Evolutionary conservation across 106 monocot genomes (phyloP).

Genomic region (Gastrodia elata): DNA sequence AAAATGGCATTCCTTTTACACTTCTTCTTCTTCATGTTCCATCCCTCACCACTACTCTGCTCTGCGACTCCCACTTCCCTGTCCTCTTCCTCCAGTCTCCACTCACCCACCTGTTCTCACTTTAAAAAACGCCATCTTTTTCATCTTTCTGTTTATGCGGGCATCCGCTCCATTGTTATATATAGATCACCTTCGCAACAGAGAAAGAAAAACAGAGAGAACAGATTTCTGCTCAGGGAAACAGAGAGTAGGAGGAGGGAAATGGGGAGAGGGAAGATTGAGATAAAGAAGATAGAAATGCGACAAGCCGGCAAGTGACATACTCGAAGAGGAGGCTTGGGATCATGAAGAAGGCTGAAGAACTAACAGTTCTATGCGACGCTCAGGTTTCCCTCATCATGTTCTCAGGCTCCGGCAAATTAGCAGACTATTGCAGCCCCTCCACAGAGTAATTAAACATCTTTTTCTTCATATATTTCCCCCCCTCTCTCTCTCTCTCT

Average conservation of each 20-base stretch:
- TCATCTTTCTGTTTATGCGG: not conserved
- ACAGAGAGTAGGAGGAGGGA: constrained; percentile 5
- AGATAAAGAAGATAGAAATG: constrained; percentile 94
- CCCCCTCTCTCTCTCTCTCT: not conserved
- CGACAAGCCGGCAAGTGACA: constrained; percentile 87
- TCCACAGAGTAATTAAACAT: constrained; percentile 49
- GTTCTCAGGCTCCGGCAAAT: constrained; percentile 75
- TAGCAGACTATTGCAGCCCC: constrained; percentile 77
- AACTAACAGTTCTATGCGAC: constrained; percentile 87
- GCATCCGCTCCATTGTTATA: not conserved
- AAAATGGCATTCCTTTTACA: constrained; percentile 3
- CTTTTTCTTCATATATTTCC: too few species aligned
- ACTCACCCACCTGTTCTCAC: not conserved
- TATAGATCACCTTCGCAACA: not conserved
- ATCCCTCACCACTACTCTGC: not conserved
- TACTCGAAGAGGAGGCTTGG: constrained; percentile 83
- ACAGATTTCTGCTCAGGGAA: not conserved
- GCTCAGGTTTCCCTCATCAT: constrained; percentile 73
- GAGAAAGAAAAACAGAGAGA: not conserved
- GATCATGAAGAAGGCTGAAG: constrained; percentile 83
- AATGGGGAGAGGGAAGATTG: constrained; percentile 66
- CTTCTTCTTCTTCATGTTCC: not conserved
- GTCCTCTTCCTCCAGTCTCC: constrained; percentile 3
- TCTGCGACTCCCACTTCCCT: not conserved
- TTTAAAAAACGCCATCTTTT: not conserved